These are phyloP conservation scores for Cutaneotrichosporon sp. DNA, from an alignment of 1,284 basidiomycete genomes.

Conservation along the genomic window DNA sequence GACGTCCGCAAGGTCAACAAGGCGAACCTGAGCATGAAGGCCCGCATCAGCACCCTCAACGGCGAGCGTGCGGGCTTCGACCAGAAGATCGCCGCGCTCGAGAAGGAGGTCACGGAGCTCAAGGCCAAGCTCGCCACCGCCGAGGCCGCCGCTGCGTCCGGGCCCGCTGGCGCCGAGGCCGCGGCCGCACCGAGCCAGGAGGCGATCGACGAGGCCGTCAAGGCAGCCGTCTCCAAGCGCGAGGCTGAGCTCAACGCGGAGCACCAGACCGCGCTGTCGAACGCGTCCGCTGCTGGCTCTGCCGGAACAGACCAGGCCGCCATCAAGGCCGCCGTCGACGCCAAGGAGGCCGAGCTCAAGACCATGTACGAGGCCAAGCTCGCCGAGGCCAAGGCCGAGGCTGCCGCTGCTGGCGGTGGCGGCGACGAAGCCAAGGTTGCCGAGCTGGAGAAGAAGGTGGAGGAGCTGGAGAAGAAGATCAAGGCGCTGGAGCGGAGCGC, in stretches of 20 bases:
- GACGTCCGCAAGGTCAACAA: slow-evolving; percentile 45
- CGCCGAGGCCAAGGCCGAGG: slow-evolving; percentile 20
- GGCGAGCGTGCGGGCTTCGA: slow-evolving; percentile 25
- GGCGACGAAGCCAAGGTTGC: slow-evolving; percentile 15
- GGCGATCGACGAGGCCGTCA: slow-evolving; percentile 43
- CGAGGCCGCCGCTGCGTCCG: neutral
- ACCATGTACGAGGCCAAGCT: slow-evolving; percentile 23
- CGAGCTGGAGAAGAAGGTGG: slow-evolving; percentile 31
- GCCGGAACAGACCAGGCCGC: slow-evolving; percentile 16
- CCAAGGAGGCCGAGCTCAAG: slow-evolving; percentile 35
- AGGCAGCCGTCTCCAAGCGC: slow-evolving; percentile 42
- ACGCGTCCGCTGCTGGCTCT: slow-evolving; percentile 15
- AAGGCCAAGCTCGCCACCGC: slow-evolving; percentile 25
- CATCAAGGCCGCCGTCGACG: slow-evolving; percentile 28
- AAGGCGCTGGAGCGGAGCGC: slow-evolving; percentile 42
- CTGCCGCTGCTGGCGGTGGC: neutral
- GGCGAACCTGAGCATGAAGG: slow-evolving; percentile 29
- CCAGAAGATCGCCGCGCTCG: slow-evolving; percentile 26
- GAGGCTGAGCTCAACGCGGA: slow-evolving; percentile 41
- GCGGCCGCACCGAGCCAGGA: slow-evolving; percentile 23
- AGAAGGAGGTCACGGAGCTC: slow-evolving; percentile 35
- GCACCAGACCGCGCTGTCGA: slow-evolving; percentile 30
- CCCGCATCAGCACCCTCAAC: slow-evolving; percentile 22
- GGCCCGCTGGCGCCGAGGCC: slow-evolving; percentile 6
- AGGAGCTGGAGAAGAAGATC: slow-evolving; percentile 40